phyloP scores from a whole-genome alignment of 2,329 filamentous ascomycete species.

The Dactylonectria estremocensis region DNA sequence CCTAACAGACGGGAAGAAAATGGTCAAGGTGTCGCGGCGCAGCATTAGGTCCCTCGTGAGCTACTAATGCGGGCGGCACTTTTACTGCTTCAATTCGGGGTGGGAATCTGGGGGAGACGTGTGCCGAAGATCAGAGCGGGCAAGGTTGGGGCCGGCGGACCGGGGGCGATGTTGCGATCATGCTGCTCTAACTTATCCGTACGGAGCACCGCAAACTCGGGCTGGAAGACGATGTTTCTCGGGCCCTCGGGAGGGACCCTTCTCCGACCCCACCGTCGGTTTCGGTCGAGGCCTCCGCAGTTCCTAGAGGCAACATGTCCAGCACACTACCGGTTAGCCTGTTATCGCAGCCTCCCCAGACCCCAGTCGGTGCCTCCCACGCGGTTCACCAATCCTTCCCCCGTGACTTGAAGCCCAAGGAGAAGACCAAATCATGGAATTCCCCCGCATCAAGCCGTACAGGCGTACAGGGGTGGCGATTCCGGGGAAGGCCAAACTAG shows the following conservation, averaged over 20 bases:
- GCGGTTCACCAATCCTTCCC: not conserved
- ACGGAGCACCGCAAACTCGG: not conserved
- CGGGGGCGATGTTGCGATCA: not conserved
- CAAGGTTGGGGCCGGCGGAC: not conserved
- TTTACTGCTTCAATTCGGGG: not conserved
- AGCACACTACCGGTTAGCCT: not conserved
- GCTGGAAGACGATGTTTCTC: not conserved
- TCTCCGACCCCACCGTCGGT: not conserved
- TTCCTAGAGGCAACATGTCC: slow-evolving; percentile 1
- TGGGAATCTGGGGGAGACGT: not conserved
- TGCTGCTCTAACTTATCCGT: not conserved
- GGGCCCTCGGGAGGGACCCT: not conserved
- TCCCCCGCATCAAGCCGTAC: not conserved
- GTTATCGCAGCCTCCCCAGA: not conserved
- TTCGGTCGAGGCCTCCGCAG: not conserved
- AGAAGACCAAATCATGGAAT: not conserved
- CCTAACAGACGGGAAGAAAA: not conserved
- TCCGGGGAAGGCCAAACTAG: slow-evolving; percentile 1
- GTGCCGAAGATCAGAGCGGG: not conserved
- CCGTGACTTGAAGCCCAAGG: not conserved
- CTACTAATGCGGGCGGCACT: not conserved
- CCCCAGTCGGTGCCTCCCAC: not conserved
- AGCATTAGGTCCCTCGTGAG: not conserved
- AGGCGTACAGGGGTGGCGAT: not conserved
- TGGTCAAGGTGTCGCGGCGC: not conserved